Percentiles rank a stretch among this genome's conserved stretches.
Conservation (phyloP, 805 yeast genomes). For the Maudiozyma pseudohumilis region DNA sequence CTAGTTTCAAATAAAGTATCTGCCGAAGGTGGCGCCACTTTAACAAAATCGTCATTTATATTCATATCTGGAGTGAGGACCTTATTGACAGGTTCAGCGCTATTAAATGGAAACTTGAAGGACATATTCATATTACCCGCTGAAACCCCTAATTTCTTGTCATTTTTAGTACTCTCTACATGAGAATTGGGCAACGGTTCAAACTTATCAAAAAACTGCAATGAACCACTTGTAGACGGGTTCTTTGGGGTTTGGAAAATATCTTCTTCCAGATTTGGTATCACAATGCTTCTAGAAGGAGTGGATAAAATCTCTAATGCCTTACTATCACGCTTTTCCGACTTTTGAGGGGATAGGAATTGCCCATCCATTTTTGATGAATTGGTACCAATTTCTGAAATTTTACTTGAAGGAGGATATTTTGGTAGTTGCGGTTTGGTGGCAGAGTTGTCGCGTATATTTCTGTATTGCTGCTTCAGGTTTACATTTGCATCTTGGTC, state of each 20-base stretch:
- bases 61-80: neutral
- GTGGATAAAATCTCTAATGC: constrained; percentile 20
- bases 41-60: constrained; percentile 10
- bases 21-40: constrained; percentile 7
- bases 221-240: constrained; percentile 11
- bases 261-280: constrained; percentile 19
- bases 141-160: neutral
- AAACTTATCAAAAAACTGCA: constrained; percentile 19
- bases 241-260: constrained; percentile 9
- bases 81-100: neutral
- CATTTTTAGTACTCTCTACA: neutral
- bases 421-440: neutral
- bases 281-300: constrained; percentile 21
- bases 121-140: constrained; percentile 12
- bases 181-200: constrained; percentile 6
- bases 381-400: neutral
- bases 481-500: constrained; percentile 27
- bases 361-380: neutral
- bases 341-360: neutral
- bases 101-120: constrained; percentile 19
- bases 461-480: constrained; percentile 23
- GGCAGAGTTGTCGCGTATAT: constrained; percentile 11
- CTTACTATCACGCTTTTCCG: neutral
- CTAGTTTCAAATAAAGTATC: constrained; percentile 14
- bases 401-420: no score